These are phyloP conservation scores for Alternaria solani DNA, from an alignment of 2,329 filamentous ascomycete genomes.

Conservation along the genomic window DNA sequence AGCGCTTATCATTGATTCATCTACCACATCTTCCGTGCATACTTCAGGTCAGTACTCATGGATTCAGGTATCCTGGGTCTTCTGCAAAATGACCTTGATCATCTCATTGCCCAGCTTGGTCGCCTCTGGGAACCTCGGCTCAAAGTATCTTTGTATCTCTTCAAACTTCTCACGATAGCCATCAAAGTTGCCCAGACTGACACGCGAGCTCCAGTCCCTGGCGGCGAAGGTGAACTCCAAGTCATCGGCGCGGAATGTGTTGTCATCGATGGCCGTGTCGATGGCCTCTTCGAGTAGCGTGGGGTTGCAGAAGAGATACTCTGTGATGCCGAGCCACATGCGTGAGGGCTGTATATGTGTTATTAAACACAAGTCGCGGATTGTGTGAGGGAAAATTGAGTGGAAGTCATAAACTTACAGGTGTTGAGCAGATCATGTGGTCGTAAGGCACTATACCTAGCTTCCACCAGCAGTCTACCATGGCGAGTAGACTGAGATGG, in stretches of 20 bases:
- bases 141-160: slow-evolving; percentile 89
- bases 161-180: slow-evolving; percentile 92
- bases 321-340: slow-evolving; percentile 95
- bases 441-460: slow-evolving; percentile 95
- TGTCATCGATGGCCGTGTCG: slow-evolving; percentile 85
- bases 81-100: slow-evolving; percentile 94
- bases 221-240: slow-evolving; percentile 98
- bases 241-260: slow-evolving; percentile 92
- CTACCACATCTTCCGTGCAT: background rate
- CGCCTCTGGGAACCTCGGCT: slow-evolving; percentile 86
- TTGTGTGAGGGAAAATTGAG: background rate
- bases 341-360: slow-evolving; percentile 73
- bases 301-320: slow-evolving; percentile 89
- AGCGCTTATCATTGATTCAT: background rate
- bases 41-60: background rate
- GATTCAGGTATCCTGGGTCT: slow-evolving; percentile 57
- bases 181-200: slow-evolving; percentile 89
- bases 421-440: slow-evolving; percentile 99
- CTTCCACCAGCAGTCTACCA: slow-evolving; percentile 98
- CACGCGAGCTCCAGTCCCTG: slow-evolving; percentile 92
- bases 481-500: slow-evolving; percentile 89
- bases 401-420: slow-evolving; percentile 58
- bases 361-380: background rate
- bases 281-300: slow-evolving; percentile 84
- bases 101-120: slow-evolving; percentile 91